Evolutionary conservation across 1,139 yeast species (phyloP), one percentile per base, ranked within the genome.

Genomic region (Williopsis jadinii): DNA sequence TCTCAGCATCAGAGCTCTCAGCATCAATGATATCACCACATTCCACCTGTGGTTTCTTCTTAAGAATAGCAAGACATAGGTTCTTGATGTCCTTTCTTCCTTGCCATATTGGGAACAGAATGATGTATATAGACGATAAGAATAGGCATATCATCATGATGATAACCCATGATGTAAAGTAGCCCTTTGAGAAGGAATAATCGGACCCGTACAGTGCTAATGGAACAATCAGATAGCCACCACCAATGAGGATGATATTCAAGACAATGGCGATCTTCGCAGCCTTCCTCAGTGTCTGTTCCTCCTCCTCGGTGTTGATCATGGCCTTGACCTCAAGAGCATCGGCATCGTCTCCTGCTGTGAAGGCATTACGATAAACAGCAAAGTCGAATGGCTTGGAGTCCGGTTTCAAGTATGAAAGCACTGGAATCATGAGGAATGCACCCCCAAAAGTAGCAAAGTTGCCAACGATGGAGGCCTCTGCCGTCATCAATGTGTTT

Each of bases 81-180:
- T n/a, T 37, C 28, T 19, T 11, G 9, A 47, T 31, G 8, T 45
- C 46, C n/a, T 43, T 38, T 41, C 50, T 40, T 8, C 51, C 51
- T 51, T 68, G 70, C 53, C 59, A 63, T 32, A 68, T 45, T 30
- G 73, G 73, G 45, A 55, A 60, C 24, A 67, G 38, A 24, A 65
- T 61, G 39, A 69, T 67, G 43, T 56, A 61, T 8, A 52, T 36
- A 5, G 66, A 63, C 3, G 71, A 66, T 9, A 55, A 35, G 15
- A 67, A 34, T 10, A 63, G 45, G 61, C 64, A 60, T 2, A 63
- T 61, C 48, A 61, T 48, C 57, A 62, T 57, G 5, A 66, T 54
- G n/a, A 64, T 46, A 30, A 63, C 58, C 49, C 61, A 60, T 5
- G 55, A 64, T 9, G 55, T 55, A 47, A 66, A 65, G 32, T 59